Conservation (phyloP, 1,284 basidiomycete genomes). For the Moesziomyces aphidis region DNA sequence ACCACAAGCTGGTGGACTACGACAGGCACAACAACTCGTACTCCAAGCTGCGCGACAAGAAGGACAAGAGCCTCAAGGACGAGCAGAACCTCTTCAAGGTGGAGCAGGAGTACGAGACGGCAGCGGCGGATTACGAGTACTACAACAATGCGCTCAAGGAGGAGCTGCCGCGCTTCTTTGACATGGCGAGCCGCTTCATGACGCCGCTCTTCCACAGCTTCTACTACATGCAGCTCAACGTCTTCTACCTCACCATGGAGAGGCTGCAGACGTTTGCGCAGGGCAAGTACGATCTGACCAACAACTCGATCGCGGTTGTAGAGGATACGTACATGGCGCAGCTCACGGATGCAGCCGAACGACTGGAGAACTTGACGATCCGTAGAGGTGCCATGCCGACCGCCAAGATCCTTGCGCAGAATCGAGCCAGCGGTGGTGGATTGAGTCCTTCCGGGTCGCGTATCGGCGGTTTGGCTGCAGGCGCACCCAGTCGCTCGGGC, state of each 20-base stretch:
- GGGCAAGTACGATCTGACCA: constrained; percentile 81
- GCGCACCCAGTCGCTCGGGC: constrained; percentile 35
- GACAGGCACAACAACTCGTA: constrained; percentile 96
- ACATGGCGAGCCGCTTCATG: constrained; percentile 87
- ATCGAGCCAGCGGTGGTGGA: constrained; percentile 9
- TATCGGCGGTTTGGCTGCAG: constrained; percentile 25
- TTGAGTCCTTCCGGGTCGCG: constrained; percentile 27
- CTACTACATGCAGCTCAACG: constrained; percentile 98
- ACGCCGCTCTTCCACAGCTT: constrained; percentile 97
- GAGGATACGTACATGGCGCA: constrained; percentile 81
- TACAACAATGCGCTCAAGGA: constrained; percentile 91
- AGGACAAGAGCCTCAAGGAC: constrained; percentile 71
- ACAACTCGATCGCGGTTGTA: constrained; percentile 74
- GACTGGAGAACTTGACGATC: constrained; percentile 64
- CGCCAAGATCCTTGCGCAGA: constrained; percentile 49
- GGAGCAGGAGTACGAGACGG: constrained; percentile 96
- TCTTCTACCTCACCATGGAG: constrained; percentile 92
- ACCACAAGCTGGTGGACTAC: constrained; percentile 96
- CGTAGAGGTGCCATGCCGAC: constrained; percentile 53
- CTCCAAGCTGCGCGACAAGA: constrained; percentile 95
- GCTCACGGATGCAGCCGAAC: constrained; percentile 81
- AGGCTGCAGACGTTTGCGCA: constrained; percentile 86
- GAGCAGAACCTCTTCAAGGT: constrained; percentile 74
- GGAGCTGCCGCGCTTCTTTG: constrained; percentile 92
- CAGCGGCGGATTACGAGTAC: constrained; percentile 94